phyloP scores from a whole-genome alignment of 2,329 filamentous ascomycete species.

The Exophiala alcalophila region DNA sequence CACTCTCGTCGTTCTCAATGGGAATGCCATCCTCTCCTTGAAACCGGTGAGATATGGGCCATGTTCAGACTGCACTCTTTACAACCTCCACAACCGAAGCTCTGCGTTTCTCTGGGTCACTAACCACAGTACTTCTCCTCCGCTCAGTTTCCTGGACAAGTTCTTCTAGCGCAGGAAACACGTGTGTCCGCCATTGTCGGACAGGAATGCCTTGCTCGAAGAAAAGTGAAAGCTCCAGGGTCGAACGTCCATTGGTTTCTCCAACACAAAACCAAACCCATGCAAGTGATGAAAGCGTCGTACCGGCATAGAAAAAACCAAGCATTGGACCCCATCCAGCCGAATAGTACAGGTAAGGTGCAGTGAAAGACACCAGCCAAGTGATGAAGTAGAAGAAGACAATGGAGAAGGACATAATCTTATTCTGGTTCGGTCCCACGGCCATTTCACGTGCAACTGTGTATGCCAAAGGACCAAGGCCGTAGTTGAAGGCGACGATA shows the following conservation, averaged over 20 bases:
- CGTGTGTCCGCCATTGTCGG: slow-evolving; percentile 34
- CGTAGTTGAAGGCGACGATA: slow-evolving; percentile 43
- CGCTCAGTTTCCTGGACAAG: neutral
- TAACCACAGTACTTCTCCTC: too few relatives aligned
- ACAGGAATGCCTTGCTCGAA: slow-evolving; percentile 39
- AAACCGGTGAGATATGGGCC: too few relatives aligned
- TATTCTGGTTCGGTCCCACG: slow-evolving; percentile 49
- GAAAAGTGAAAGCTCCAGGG: slow-evolving; percentile 39
- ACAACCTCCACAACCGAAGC: too few relatives aligned
- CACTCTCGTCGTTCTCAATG: too few relatives aligned
- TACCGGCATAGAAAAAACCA: slow-evolving; percentile 37
- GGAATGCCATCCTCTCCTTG: too few relatives aligned
- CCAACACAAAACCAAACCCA: slow-evolving; percentile 41
- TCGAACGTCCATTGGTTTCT: slow-evolving; percentile 34
- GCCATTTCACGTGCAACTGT: slow-evolving; percentile 48
- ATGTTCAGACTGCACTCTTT: too few relatives aligned
- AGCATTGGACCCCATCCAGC: slow-evolving; percentile 35
- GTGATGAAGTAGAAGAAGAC: slow-evolving; percentile 40
- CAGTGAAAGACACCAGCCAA: slow-evolving; percentile 37
- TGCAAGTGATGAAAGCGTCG: slow-evolving; percentile 30
- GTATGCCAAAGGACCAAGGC: slow-evolving; percentile 42
- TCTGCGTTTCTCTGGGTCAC: too few relatives aligned
- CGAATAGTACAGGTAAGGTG: slow-evolving; percentile 37
- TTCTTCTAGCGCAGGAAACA: neutral
- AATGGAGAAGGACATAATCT: slow-evolving; percentile 44